Evolutionary conservation across 2,329 filamentous ascomycete species (phyloP), one percentile per base, ranked within the genome.

Genomic region (Fusarium clavum): DNA sequence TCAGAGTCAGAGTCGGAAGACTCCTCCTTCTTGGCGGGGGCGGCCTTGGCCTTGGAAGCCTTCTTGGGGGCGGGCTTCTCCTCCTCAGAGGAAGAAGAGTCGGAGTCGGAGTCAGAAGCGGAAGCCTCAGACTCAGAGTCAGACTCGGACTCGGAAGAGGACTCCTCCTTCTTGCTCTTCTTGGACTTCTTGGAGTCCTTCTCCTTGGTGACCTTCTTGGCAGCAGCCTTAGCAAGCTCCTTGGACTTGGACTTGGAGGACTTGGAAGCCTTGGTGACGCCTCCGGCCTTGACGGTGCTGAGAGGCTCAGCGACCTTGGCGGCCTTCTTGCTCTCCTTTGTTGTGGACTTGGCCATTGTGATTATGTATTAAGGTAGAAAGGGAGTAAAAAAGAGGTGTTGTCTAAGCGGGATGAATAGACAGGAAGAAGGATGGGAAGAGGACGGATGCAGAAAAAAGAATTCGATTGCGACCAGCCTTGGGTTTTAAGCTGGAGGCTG

Each of bases 291-390:
- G 81, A 90, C 88, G 73, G 82, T 78, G 76, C 82, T 80, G 74
- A 84, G 77, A 67, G 83, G 78, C 77, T 86, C 84, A 76, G 82
- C 80, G 72, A 85, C 77, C 83, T 88, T 88, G 72, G 81, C 84
- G 72, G 81, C 84, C 79, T 85, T 79, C 79, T 83, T 87, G 79
- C 84, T 78, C 61, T 80, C 78, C 79, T 82, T 83, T 78, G 90
- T 86, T 84, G 91, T 92, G 58, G 85, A 82, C 83, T 91, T 91
- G 80, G 85, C 88, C 90, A 91, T 92, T 80, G 73, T 85, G 79
- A 81, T 62, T 70, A 57, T 73, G 57, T 73, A 66, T 70, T 61
- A 61, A 59, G 49, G 29, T 59, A 65, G 69, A 61, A 57, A 52
- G 30, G 32, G 60, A 47, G 43, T 43, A 46, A 32, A 46, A 51